These are phyloP conservation scores for Coffea humblotiana DNA, from an alignment of 305 asterid genomes.

Conservation along the genomic window DNA sequence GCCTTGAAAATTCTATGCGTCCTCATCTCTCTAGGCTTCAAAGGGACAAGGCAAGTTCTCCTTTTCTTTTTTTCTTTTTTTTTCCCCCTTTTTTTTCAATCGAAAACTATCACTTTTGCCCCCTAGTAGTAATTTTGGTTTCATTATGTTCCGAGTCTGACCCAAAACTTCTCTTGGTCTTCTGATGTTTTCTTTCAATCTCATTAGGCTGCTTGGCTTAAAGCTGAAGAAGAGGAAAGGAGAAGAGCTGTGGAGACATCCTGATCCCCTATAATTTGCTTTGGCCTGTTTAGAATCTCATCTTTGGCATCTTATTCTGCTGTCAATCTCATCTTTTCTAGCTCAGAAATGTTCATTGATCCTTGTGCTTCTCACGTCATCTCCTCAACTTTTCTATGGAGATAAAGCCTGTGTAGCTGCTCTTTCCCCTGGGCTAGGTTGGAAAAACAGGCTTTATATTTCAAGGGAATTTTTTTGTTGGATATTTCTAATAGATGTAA, in stretches of 20 bases:
- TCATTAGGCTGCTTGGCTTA: conserved; percentile 78
- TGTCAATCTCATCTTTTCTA: not conserved
- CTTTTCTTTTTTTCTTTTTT: no score
- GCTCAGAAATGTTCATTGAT: not conserved
- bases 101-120: no score
- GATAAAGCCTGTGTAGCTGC: not conserved
- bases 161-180: not conserved
- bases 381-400: not conserved
- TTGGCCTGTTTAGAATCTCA: not conserved
- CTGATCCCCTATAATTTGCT: not conserved
- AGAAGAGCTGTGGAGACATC: conserved; percentile 30
- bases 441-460: not conserved
- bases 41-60: conserved; percentile 70
- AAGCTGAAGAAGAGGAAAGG: conserved; percentile 87
- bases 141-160: not conserved
- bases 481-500: not conserved
- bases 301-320: not conserved
- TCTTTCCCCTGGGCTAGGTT: not conserved
- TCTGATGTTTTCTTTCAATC: not conserved
- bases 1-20: conserved; percentile 78
- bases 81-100: no score
- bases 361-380: not conserved
- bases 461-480: no score
- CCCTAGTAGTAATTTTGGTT: not conserved
- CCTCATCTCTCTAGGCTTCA: conserved; percentile 85